Evolutionary conservation across 768 basidiomycete genomes (phyloP).

Genomic region (Multifurca ochricompacta): DNA sequence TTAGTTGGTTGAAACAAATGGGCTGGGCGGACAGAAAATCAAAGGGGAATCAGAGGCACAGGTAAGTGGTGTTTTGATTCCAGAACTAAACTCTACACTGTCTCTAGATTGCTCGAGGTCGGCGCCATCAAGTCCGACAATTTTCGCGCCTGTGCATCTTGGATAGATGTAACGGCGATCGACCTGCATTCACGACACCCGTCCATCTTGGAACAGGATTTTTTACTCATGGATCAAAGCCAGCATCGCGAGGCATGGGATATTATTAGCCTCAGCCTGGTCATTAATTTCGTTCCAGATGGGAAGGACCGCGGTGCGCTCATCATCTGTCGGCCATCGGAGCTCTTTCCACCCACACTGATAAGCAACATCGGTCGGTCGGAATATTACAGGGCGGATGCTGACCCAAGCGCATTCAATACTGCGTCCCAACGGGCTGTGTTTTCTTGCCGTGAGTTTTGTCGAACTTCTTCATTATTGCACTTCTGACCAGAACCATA

Average conservation of each 20-base stretch:
- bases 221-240: slow-evolving; percentile 51
- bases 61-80: slow-evolving; percentile 30
- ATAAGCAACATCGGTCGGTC: background rate
- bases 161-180: slow-evolving; percentile 71
- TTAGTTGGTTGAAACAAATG: slow-evolving; percentile 64
- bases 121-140: slow-evolving; percentile 85
- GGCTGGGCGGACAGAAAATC: slow-evolving; percentile 23
- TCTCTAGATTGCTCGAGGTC: slow-evolving; percentile 70
- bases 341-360: background rate
- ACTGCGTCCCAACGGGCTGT: slow-evolving; percentile 43
- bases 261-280: slow-evolving; percentile 76
- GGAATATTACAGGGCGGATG: slow-evolving; percentile 55
- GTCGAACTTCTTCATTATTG: background rate
- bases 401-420: slow-evolving; percentile 51
- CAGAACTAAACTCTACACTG: background rate
- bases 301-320: slow-evolving; percentile 63
- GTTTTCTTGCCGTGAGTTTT: slow-evolving; percentile 62
- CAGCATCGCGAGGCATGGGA: slow-evolving; percentile 60
- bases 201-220: slow-evolving; percentile 78
- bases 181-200: slow-evolving; percentile 83
- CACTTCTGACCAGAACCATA: slow-evolving; percentile 24
- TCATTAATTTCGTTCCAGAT: slow-evolving; percentile 82
- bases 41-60: slow-evolving; percentile 23
- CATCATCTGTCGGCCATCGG: background rate
- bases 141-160: slow-evolving; percentile 53